Base-by-base conservation (phyloP, 2,329 filamentous ascomycete species). In the Botrytis aclada region DNA sequence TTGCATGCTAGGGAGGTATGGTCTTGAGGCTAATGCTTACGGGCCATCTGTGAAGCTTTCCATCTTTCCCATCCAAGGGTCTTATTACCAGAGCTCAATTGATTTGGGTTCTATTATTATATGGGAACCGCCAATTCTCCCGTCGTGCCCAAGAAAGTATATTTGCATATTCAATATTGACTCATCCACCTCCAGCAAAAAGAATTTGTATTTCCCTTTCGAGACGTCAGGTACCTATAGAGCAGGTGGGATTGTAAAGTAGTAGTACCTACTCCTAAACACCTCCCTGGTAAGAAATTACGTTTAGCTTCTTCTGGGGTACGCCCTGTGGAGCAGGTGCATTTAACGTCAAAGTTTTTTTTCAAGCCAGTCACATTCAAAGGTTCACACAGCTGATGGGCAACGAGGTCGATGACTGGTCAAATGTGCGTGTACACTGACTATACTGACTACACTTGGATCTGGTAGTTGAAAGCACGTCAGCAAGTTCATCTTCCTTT, bases 271-370 rank as follows among this genome's bases (percentile, higher is more conserved):
- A 20, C 9, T n/a, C 39, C 25, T 43, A 10, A n/a, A 51, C 64
- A 66, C 32, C 45, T 66, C 16, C 69, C 51, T 69, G 18, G 51
- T 32, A 18, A 32, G n/a, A 37, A 22, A 71, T 71, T 71, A 71
- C 69, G 69, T 66, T 71, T 71, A 71, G 69, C 61, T 58, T 71
- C 69, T 45, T 71, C 69, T 71, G 69, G 61, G 69, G 69, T 71
- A 71, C 45, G 67, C 37, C 51, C 61, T 54, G 37, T 71, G 58
- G 45, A 66, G 41, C 39, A 41, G 20, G 47, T 56, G 29, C 47
- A 41, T 32, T 9, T 34, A 67, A 39, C 20, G 18, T 71, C 69
- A 65, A 69, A n/a, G 22, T 51, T 25, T 65, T 51, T 41, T 29
- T 43, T 34, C 51, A 37, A 64, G 25, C 41, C 43, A 70, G 45